Conservation (phyloP, 2,329 filamentous ascomycete genomes). For the Exophiala phaeomuriformis region DNA sequence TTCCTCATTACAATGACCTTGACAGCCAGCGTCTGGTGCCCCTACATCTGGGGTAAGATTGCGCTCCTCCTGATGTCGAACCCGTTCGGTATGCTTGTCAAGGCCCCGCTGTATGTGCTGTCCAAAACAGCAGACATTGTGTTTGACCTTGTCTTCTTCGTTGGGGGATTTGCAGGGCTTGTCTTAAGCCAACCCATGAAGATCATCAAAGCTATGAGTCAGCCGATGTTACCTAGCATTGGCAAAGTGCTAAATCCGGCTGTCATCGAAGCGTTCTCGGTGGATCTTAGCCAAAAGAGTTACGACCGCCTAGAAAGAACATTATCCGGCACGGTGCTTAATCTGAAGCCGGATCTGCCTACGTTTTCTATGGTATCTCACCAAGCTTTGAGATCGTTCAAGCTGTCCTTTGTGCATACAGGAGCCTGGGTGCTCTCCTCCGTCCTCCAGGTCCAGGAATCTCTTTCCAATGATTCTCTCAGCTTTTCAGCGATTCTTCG, state of each 20-base stretch:
- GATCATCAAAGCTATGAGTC: slow-evolving; percentile 27
- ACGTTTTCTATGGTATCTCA: slow-evolving; percentile 72
- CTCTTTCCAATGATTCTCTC: not conserved
- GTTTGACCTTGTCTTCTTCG: slow-evolving; percentile 52
- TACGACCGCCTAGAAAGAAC: slow-evolving; percentile 23
- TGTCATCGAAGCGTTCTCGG: slow-evolving; percentile 15
- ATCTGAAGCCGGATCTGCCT: slow-evolving; percentile 54
- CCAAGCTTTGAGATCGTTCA: slow-evolving; percentile 44
- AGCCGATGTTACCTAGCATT: slow-evolving; percentile 20
- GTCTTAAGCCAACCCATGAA: slow-evolving; percentile 36
- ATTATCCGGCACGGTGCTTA: slow-evolving; percentile 16
- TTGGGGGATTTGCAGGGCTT: slow-evolving; percentile 41
- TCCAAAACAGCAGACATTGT: slow-evolving; percentile 70
- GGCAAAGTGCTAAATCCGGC: slow-evolving; percentile 14
- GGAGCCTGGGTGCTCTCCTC: not conserved
- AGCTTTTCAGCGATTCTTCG: not conserved
- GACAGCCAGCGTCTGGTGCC: slow-evolving; percentile 76
- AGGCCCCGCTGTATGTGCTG: slow-evolving; percentile 63
- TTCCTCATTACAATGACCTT: slow-evolving; percentile 84
- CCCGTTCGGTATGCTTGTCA: slow-evolving; percentile 59
- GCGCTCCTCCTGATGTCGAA: slow-evolving; percentile 72
- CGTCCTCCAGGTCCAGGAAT: slow-evolving; percentile 32
- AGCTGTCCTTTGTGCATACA: slow-evolving; percentile 34
- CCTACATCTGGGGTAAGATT: slow-evolving; percentile 84
- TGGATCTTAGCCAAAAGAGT: slow-evolving; percentile 23